Evolutionary conservation across 129 eudicot species (phyloP), one percentile per base, ranked within the genome.

Genomic region (Tanacetum coccineum): DNA sequence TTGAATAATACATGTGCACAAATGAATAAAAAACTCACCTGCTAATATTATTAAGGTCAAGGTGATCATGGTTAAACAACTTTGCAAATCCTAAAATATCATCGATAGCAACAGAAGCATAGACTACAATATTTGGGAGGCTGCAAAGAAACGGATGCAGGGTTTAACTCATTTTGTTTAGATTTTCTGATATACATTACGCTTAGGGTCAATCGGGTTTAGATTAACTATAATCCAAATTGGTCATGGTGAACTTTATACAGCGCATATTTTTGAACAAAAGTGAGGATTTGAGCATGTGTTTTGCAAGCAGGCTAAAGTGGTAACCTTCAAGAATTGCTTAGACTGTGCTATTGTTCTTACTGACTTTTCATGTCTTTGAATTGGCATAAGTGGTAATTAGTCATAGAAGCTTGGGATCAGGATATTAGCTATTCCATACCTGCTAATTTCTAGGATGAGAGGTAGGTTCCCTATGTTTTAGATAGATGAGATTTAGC

Each of bases 1-100:
- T 22, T 53, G 32, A 56, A 49, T 50, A 55, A 42, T 18, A 47
- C 10, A 51, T 49, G 32, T 48, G 47, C 48, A 66, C 32, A n/a
- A n/a, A 58, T 30, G 73, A 49, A n/a, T n/a, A 17, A 67, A 54
- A 60, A 28, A 36, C 55, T 51, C 40, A 92, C 98, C 98, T 85
- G 96, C 95, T 92, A 64, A 92, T 86, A 67, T 92, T 92, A 74
- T 92, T 96, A 39, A 92, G 88, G 44, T 96, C 88, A 42, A 92
- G n/a, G n/a, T n/a, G 91, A 66, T 92, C 98, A 64, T 92, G 96
- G 70, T 92, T 92, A 78, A 92, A 92, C 78, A 92, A 70, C 80
- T 92, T 92, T 21, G 98, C 98, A 62, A 92, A 92, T 64, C 91
- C 98, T 76, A 92, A 78, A 72, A 92, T 92, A 64, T 92, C 98